Evolutionary conservation across 2,329 filamentous ascomycete genomes (phyloP).

Genomic region (Zymoseptoria brevis): DNA sequence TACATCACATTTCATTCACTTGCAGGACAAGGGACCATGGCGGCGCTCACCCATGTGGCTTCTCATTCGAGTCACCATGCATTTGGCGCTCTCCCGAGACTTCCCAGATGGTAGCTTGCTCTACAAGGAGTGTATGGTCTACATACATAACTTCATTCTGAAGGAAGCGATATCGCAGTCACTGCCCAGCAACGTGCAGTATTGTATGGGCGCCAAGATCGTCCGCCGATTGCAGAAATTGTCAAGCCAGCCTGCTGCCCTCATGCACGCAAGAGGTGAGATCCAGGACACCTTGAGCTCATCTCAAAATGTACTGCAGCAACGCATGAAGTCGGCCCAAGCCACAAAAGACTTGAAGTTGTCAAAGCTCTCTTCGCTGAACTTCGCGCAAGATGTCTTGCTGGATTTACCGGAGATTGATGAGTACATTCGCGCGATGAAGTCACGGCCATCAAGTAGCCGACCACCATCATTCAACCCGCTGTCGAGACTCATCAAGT

Average conservation of each 20-base stretch:
- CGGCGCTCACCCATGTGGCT: conserved; percentile 56
- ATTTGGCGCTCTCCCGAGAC: conserved; percentile 41
- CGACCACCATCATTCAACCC: background rate
- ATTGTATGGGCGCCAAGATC: conserved; percentile 8
- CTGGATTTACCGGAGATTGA: background rate
- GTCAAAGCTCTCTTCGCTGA: background rate
- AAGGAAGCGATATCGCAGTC: background rate
- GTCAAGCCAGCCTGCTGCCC: background rate
- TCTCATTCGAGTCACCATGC: conserved; percentile 50
- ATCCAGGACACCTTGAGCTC: background rate
- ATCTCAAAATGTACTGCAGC: background rate
- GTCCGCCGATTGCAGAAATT: background rate
- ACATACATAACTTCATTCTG: conserved; percentile 3
- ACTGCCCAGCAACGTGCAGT: background rate
- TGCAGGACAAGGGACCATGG: conserved; percentile 47
- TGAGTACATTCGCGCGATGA: background rate
- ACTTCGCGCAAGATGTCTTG: background rate
- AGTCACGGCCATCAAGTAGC: background rate
- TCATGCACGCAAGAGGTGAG: background rate
- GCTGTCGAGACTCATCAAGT: background rate
- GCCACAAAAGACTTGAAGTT: background rate
- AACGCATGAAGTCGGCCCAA: background rate
- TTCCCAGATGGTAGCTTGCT: background rate
- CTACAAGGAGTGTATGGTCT: conserved; percentile 9
- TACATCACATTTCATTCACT: too few species aligned